Base-by-base conservation (phyloP, 2,329 filamentous ascomycete genomes). In the Fusarium veterinarium region DNA sequence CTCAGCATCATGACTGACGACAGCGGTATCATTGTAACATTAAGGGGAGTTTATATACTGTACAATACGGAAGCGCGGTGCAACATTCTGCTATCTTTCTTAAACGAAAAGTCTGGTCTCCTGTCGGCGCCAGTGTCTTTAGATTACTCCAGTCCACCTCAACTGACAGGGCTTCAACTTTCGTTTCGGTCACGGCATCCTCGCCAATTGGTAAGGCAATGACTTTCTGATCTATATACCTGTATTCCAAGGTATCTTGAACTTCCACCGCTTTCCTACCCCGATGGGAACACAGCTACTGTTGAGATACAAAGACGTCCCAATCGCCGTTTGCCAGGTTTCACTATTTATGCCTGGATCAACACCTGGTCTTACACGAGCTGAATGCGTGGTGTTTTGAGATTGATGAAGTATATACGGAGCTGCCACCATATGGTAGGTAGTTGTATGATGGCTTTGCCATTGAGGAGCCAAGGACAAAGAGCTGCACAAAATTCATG, bases 1-100 rank as follows among this genome's bases (percentile, higher is more conserved):
- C 28, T 35, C 20, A 35, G 23, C 35, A n/a, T 33, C 20, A 23
- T 33, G 23, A 23, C 40, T 14, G 30, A 16, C 31, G 20, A 55
- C 14, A 35, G 51, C 19, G 25, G 57, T n/a, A 19, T 28, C 57
- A 44, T 42, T 73, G 67, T 73, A 71, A 55, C 25, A 66, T 69
- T 64, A n/a, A 45, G 35, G 11, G 45, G 46, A 46, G 37, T 49
- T 58, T 19, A 30, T 30, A 63, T 30, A 33, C 51, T 72, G 70
- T 71, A 72, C 25, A 49, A 73, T 67, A 71, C 38, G 51, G 28
- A 48, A 45, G 37, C 8, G 20, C 19, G 41, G 16, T 52, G 40
- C 8, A 23, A 33, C 0, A 33, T 23, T 33, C 6, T 23, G 46
- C 1, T 33, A 23, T 23, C 0, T 6, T 33, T 23, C 31, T 6